Evolutionary conservation across 139 green algal species (phyloP).

Genomic region (Chlamydomonas urium): DNA sequence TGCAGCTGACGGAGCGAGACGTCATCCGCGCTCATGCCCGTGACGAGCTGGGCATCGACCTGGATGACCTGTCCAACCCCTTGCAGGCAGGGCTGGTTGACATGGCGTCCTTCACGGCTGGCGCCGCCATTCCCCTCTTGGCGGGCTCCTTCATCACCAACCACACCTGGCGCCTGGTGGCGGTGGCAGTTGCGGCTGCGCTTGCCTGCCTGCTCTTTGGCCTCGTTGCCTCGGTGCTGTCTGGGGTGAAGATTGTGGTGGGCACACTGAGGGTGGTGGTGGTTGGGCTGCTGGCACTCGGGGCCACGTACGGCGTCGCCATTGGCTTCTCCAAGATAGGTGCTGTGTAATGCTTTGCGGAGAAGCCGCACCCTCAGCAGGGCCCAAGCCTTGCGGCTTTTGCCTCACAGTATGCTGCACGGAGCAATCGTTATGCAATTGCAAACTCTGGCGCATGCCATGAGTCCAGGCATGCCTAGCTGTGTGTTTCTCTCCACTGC

Average conservation of each 20-base stretch:
- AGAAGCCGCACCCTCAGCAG: too few species aligned
- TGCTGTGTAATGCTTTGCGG: too few species aligned
- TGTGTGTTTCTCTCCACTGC: too few species aligned
- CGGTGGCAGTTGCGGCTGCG: constrained; percentile 22
- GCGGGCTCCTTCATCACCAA: constrained; percentile 27
- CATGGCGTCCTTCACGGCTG: constrained; percentile 30
- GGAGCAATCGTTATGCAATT: too few species aligned
- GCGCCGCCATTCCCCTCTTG: constrained; percentile 35
- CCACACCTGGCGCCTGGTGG: neutral
- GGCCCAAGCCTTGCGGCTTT: too few species aligned
- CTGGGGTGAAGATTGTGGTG: constrained; percentile 46
- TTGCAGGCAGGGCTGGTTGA: constrained; percentile 26
- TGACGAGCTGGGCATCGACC: constrained; percentile 86
- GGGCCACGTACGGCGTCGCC: neutral
- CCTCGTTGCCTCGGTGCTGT: constrained; percentile 59
- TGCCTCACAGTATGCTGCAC: too few species aligned
- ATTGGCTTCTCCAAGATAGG: too few species aligned
- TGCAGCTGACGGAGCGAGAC: constrained; percentile 61
- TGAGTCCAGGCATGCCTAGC: too few species aligned
- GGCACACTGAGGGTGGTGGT: neutral
- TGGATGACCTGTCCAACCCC: constrained; percentile 79
- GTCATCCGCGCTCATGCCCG: constrained; percentile 75
- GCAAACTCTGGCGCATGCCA: too few species aligned
- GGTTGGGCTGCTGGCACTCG: neutral
- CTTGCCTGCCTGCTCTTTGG: constrained; percentile 63